Base-by-base conservation (phyloP, 768 basidiomycete genomes). In the Crepidotus variabilis region DNA sequence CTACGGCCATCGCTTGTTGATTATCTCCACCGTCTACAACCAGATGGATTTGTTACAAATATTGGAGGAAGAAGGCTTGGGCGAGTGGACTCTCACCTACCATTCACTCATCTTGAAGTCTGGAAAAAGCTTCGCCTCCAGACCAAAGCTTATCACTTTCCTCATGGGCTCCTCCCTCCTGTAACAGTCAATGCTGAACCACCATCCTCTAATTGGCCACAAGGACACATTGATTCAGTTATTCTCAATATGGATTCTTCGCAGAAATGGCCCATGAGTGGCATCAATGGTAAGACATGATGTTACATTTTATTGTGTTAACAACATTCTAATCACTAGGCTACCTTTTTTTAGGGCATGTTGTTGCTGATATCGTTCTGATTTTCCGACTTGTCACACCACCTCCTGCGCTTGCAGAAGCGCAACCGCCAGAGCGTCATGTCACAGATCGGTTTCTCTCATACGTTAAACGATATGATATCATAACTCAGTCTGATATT, bases 71-170 rank as follows among this genome's bases (percentile, higher is more conserved):
- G 56, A 5, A 50, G 60, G 16, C 14, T 51, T 32, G 33, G 55
- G 2, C 20, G 45, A 16, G 23, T 20, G 8, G 36, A 46, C n/a
- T 58, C 39, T 46, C 2, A 43, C 6, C 60, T 66, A 9, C 62
- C 69, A 10, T 62, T 66, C 51, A 24, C 52, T 5, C 50, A 63
- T 46, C 50, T 72, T n/a, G 55, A 69, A 46, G 57, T 71, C 10
- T 72, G 71, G 72, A 61, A 57, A n/a, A 57, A 54, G 11, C 39
- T 67, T n/a, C 55, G 57, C 1, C 49, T 70, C 20, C 71, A 74
- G 48, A 48, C 59, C 6, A 66, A 34, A 35, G 54, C 63, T 0
- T 69, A 63, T 39, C 63, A 69, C 34, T 34, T 59, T 22, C 58
- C 64, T 2, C 46, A 67, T 34, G 47, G 53, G 5, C 52, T 63